A percentile compares a stretch with the other conserved stretches of the same genome.
Evolutionary conservation across 768 basidiomycete species (phyloP).

Genomic region (Auriculariales sp.): DNA sequence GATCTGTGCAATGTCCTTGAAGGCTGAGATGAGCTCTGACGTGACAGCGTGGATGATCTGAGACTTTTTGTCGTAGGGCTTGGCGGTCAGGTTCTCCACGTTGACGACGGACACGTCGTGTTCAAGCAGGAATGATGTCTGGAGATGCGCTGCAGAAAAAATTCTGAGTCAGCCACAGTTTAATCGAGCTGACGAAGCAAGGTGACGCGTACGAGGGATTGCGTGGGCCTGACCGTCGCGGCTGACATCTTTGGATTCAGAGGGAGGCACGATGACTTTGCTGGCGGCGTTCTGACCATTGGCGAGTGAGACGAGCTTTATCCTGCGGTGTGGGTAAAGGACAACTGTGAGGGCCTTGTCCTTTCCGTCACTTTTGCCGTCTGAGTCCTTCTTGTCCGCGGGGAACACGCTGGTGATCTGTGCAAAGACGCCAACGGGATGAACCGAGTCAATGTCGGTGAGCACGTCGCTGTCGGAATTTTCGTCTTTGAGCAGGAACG

Average conservation of each 20-base stretch:
- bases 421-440: constrained; percentile 89
- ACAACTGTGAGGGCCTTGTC: constrained; percentile 92
- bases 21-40: constrained; percentile 90
- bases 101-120: constrained; percentile 79
- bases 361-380: constrained; percentile 35
- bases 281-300: constrained; percentile 18
- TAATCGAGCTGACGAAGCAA: not conserved
- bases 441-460: constrained; percentile 73
- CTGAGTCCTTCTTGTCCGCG: constrained; percentile 25
- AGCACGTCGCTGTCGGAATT: constrained; percentile 87
- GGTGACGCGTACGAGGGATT: constrained; percentile 1
- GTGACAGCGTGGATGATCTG: constrained; percentile 93
- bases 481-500: constrained; percentile 91
- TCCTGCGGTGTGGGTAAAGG: constrained; percentile 83
- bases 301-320: constrained; percentile 70
- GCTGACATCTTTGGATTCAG: constrained; percentile 13
- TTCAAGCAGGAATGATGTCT: constrained; percentile 73
- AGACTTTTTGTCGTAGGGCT: constrained; percentile 81
- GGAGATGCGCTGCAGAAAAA: constrained; percentile 36
- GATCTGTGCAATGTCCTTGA: constrained; percentile 96
- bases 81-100: constrained; percentile 67
- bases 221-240: not conserved
- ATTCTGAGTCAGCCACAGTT: constrained; percentile 3
- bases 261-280: too few relatives aligned
- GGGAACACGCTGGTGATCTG: constrained; percentile 92